phyloP scores from a whole-genome alignment of 2,329 filamentous ascomycete species.

The Aureobasidium sp. region DNA sequence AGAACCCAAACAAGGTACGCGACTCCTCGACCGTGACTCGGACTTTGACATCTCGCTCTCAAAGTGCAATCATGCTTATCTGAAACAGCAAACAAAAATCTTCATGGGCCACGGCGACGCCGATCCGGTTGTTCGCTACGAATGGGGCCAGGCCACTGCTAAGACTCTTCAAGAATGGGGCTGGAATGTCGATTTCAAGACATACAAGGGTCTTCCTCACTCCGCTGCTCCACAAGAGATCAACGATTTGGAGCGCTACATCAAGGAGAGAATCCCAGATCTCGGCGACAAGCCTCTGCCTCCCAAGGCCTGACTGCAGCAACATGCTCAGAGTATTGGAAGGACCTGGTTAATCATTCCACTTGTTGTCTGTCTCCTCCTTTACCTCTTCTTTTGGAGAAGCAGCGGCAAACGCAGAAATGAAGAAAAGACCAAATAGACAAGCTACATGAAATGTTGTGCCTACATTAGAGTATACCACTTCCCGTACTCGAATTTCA shows the following conservation, averaged over 20 bases:
- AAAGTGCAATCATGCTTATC: background rate
- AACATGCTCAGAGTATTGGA: background rate
- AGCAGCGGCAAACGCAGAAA: background rate
- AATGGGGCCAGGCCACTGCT: slow-evolving; percentile 62
- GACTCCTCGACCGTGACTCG: background rate
- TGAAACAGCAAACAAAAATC: slow-evolving; percentile 61
- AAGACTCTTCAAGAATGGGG: slow-evolving; percentile 62
- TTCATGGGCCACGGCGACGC: slow-evolving; percentile 82
- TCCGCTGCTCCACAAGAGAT: slow-evolving; percentile 72
- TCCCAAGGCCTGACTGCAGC: slow-evolving; percentile 12
- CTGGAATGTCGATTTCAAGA: slow-evolving; percentile 66
- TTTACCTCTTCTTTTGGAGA: background rate
- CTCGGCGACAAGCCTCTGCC: slow-evolving; percentile 31
- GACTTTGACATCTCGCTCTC: background rate
- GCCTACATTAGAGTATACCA: background rate
- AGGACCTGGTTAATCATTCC: background rate
- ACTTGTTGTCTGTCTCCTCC: background rate
- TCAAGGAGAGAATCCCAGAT: slow-evolving; percentile 47
- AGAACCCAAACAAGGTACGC: slow-evolving; percentile 31
- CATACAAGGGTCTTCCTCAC: slow-evolving; percentile 71
- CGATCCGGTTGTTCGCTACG: slow-evolving; percentile 65
- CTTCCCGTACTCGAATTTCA: background rate
- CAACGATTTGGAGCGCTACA: slow-evolving; percentile 66
- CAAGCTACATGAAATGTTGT: background rate
- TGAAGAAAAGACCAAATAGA: background rate